phyloP scores from a whole-genome alignment of 495 filamentous ascomycete species.

The Trichoderma erinaceum region DNA sequence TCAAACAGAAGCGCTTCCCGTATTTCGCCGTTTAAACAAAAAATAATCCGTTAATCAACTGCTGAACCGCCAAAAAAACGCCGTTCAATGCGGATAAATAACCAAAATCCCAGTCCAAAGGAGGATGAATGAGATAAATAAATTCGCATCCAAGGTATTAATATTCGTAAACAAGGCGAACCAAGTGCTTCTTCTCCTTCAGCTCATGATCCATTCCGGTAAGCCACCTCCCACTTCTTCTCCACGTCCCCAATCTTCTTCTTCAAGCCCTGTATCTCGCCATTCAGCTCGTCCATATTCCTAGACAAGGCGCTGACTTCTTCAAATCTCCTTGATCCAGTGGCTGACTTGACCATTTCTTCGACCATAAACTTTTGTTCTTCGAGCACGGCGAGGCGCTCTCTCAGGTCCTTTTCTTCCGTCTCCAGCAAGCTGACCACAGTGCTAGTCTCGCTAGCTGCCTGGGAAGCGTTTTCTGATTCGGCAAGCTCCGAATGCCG shows the following conservation, averaged over 20 bases:
- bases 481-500: conserved; percentile 39
- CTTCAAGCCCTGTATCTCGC: conserved; percentile 68
- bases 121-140: too few relatives aligned
- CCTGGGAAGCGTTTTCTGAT: conserved; percentile 55
- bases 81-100: conserved; percentile 27
- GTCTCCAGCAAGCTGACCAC: conserved; percentile 68
- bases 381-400: conserved; percentile 82
- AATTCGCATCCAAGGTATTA: too few relatives aligned
- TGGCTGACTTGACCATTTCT: conserved; percentile 81
- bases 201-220: conserved; percentile 24
- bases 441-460: conserved; percentile 48
- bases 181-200: not conserved
- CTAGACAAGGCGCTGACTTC: conserved; percentile 73
- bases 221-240: conserved; percentile 43
- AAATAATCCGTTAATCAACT: too few relatives aligned
- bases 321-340: conserved; percentile 76
- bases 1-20: not conserved
- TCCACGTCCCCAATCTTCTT: conserved; percentile 51
- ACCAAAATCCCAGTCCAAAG: not conserved
- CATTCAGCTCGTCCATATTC: conserved; percentile 79
- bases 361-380: conserved; percentile 90
- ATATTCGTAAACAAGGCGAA: not conserved
- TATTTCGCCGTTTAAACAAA: too few relatives aligned
- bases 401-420: conserved; percentile 80
- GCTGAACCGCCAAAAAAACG: conserved; percentile 18